These are phyloP conservation scores for Aspergillus sp. DNA, from an alignment of 2,329 filamentous ascomycete genomes.

Conservation along the genomic window DNA sequence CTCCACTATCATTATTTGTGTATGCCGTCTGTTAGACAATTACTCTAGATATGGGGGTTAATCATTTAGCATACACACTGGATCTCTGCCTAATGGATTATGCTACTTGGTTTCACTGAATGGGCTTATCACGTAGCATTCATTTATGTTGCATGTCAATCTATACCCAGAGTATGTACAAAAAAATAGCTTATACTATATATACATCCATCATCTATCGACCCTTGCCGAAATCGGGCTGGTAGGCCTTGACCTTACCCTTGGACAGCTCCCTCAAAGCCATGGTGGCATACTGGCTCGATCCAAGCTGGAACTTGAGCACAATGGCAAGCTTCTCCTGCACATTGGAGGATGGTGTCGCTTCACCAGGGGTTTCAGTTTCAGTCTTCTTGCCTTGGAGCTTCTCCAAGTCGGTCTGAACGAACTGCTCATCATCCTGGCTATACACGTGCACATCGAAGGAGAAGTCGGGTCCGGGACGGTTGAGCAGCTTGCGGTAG, in stretches of 20 bases:
- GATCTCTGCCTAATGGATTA: no score
- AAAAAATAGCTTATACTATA: background rate
- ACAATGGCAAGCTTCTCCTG: conserved; percentile 64
- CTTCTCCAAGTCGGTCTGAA: conserved; percentile 80
- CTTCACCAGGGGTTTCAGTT: conserved; percentile 23
- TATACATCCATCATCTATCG: conserved; percentile 17
- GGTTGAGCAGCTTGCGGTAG: conserved; percentile 81
- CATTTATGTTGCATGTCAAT: no score
- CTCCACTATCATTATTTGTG: no score
- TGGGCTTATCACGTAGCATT: no score
- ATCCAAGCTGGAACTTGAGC: conserved; percentile 72
- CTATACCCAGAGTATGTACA: background rate
- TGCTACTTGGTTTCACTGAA: no score
- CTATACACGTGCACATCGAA: conserved; percentile 71
- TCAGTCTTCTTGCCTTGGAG: conserved; percentile 48
- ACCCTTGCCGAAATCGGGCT: conserved; percentile 62
- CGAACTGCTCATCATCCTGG: conserved; percentile 73
- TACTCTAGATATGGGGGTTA: no score
- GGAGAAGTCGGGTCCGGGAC: conserved; percentile 63
- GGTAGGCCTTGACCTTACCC: conserved; percentile 62
- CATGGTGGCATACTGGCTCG: conserved; percentile 84
- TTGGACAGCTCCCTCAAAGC: conserved; percentile 77
- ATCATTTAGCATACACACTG: no score
- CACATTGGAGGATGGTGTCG: conserved; percentile 15
- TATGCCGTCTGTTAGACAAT: no score